phyloP scores from a whole-genome alignment of 768 basidiomycete genomes.

The Russula abietina region DNA sequence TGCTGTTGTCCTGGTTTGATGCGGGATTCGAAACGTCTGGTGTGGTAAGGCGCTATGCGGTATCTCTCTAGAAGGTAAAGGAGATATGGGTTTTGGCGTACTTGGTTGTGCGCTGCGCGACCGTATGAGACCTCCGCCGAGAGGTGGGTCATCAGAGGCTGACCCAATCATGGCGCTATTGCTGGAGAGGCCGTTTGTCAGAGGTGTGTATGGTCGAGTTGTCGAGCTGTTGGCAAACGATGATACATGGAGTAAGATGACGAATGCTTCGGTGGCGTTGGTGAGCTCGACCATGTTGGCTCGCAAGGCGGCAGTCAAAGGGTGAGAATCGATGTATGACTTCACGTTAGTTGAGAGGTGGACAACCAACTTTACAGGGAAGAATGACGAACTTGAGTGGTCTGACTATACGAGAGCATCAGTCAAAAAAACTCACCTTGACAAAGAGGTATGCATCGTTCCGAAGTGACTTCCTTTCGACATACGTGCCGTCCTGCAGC shows the following conservation, averaged over 20 bases:
- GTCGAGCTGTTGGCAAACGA: constrained; percentile 61
- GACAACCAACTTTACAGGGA: constrained; percentile 54
- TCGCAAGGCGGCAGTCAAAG: constrained; percentile 57
- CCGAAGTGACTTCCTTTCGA: constrained; percentile 57
- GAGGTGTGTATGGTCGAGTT: constrained; percentile 54
- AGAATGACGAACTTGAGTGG: neutral
- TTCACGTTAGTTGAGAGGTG: constrained; percentile 71
- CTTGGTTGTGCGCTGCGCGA: constrained; percentile 18
- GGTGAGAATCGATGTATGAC: constrained; percentile 47
- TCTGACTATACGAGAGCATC: neutral
- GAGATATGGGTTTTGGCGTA: neutral
- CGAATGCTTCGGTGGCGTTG: constrained; percentile 81
- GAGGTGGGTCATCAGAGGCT: constrained; percentile 15
- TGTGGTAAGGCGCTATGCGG: constrained; percentile 52
- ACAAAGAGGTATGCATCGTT: constrained; percentile 78
- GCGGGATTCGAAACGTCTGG: constrained; percentile 42
- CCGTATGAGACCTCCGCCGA: constrained; percentile 15
- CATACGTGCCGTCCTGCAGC: constrained; percentile 50
- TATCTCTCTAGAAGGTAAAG: constrained; percentile 30
- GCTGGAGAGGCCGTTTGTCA: constrained; percentile 17
- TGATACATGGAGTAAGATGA: constrained; percentile 80
- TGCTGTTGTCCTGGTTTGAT: constrained; percentile 23
- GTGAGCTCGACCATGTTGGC: constrained; percentile 70
- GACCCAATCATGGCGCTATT: constrained; percentile 10
- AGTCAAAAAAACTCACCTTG: constrained; percentile 47